Conservation (phyloP, 148 eudicot genomes). For the Hydrangea macrophylla region DNA sequence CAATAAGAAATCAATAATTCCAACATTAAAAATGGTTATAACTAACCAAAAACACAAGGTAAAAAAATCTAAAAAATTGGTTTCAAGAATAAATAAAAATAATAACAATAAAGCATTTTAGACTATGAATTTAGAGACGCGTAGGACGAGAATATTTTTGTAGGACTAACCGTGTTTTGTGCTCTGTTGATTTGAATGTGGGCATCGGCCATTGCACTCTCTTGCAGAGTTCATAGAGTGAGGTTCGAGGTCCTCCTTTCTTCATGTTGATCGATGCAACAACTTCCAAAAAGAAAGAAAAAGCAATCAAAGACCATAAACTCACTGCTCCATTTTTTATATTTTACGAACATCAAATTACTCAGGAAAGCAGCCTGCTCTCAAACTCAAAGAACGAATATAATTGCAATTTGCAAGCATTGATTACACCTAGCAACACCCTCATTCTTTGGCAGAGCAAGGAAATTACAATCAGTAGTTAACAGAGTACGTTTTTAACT, state of each 20-base stretch:
- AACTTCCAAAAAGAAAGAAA: slow-evolving; percentile 26
- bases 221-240: slow-evolving; percentile 64
- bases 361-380: background rate
- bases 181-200: slow-evolving; percentile 43
- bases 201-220: slow-evolving; percentile 87
- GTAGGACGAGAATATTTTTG: background rate
- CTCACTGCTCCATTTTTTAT: too few species aligned
- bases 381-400: background rate
- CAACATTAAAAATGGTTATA: background rate
- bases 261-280: slow-evolving; percentile 48
- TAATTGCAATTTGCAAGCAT: too few species aligned
- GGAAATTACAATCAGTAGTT: background rate
- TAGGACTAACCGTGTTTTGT: slow-evolving; percentile 54
- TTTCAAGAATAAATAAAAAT: too few species aligned
- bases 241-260: slow-evolving; percentile 78
- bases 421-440: background rate
- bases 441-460: background rate
- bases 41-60: background rate
- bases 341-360: background rate
- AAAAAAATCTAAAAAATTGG: too few species aligned
- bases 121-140: too few species aligned
- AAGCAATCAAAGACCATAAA: background rate
- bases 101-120: too few species aligned
- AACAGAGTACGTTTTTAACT: background rate
- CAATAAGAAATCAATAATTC: background rate